phyloP scores from a whole-genome alignment of 495 filamentous ascomycete species.

The Tricharina praecox region DNA sequence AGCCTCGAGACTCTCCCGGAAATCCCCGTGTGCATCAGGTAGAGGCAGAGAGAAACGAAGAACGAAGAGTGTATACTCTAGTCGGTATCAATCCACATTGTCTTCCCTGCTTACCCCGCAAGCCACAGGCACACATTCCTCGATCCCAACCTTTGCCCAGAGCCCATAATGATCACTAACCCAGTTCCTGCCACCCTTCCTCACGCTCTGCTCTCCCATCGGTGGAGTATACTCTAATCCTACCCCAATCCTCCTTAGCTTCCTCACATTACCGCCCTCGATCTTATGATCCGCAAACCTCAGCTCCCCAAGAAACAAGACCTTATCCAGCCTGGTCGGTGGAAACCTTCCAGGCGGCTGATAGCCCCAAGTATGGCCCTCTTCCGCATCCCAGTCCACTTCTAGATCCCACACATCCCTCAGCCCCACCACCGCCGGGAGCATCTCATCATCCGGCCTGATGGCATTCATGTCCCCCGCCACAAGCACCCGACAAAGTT shows the following conservation, averaged over 20 bases:
- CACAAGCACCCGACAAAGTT: slow-evolving; percentile 12
- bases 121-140: too few relatives aligned
- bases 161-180: slow-evolving; percentile 5
- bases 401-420: slow-evolving; percentile 5
- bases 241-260: background rate
- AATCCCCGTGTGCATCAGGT: too few relatives aligned
- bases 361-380: slow-evolving; percentile 13
- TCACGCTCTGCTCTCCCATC: background rate
- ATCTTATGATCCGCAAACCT: background rate
- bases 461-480: slow-evolving; percentile 14
- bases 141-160: background rate
- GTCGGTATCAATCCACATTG: too few relatives aligned
- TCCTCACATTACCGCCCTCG: background rate
- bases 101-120: too few relatives aligned
- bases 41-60: too few relatives aligned
- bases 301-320: slow-evolving; percentile 5
- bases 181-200: background rate
- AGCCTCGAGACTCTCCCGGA: too few relatives aligned
- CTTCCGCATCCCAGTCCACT: background rate
- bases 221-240: background rate
- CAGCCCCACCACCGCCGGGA: slow-evolving; percentile 1
- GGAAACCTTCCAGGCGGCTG: slow-evolving; percentile 8
- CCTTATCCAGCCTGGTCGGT: slow-evolving; percentile 10
- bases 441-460: slow-evolving; percentile 4
- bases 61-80: too few relatives aligned